Evolutionary conservation across 2,329 filamentous ascomycete genomes (phyloP).

Genomic region (Clarireedia paspali): DNA sequence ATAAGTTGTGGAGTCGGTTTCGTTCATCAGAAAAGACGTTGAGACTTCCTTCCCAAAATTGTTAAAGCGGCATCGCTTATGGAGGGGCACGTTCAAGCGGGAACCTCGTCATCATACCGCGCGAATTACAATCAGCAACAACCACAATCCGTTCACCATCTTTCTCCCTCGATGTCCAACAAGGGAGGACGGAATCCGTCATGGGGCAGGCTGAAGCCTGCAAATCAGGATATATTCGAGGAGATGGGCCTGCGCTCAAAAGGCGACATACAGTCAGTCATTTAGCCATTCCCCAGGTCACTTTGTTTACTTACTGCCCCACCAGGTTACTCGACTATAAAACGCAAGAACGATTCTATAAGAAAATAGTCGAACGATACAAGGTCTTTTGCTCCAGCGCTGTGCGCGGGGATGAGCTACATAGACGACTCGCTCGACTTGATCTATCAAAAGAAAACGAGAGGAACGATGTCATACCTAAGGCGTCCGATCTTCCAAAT

Average conservation of each 20-base stretch:
- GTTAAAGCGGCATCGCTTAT: background rate
- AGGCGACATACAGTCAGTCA: slow-evolving; percentile 68
- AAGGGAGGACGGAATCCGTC: slow-evolving; percentile 35
- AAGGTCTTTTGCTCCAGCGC: slow-evolving; percentile 79
- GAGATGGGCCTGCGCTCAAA: slow-evolving; percentile 82
- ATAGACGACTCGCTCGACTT: slow-evolving; percentile 62
- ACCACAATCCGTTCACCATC: background rate
- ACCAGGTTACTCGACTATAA: slow-evolving; percentile 63
- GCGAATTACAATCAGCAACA: background rate
- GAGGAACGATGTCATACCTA: slow-evolving; percentile 17
- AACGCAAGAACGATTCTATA: slow-evolving; percentile 78
- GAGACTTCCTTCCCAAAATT: background rate
- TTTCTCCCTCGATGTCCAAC: slow-evolving; percentile 20
- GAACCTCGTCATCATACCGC: background rate
- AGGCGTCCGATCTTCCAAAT: slow-evolving; percentile 6
- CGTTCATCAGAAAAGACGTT: background rate
- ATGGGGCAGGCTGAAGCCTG: slow-evolving; percentile 67
- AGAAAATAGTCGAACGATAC: slow-evolving; percentile 80
- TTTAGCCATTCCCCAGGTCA: background rate
- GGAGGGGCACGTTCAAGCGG: background rate
- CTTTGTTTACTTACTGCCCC: slow-evolving; percentile 13
- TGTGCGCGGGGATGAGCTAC: slow-evolving; percentile 63
- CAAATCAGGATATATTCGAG: slow-evolving; percentile 69
- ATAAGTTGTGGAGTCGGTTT: background rate
- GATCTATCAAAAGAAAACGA: slow-evolving; percentile 21